Percentiles rank a stretch among this genome's conserved stretches.
Evolutionary conservation across 2,329 filamentous ascomycete genomes (phyloP).

Genomic region (Ophiostoma ulmi): DNA sequence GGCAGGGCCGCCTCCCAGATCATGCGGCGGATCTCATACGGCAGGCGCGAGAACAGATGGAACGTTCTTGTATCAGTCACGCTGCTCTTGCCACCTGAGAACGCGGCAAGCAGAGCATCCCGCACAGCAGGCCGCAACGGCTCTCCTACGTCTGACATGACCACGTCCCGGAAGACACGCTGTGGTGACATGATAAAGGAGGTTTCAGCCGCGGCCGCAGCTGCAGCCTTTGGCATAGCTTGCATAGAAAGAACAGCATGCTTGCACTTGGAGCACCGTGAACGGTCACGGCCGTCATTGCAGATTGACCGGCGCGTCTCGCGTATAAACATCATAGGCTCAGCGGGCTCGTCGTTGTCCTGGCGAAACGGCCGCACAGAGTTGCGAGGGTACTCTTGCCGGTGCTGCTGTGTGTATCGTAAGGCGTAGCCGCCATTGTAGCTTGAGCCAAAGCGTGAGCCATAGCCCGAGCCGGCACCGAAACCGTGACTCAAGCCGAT

Average conservation of each 20-base stretch:
- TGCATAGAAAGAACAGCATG: neutral
- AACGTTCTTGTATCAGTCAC: conserved; percentile 8
- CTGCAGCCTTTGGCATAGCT: too few relatives aligned
- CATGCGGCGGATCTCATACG: conserved; percentile 26
- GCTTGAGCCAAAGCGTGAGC: neutral
- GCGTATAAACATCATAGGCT: conserved; percentile 2
- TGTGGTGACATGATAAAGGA: conserved; percentile 21
- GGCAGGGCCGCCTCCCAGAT: conserved; percentile 27
- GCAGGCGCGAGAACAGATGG: conserved; percentile 21
- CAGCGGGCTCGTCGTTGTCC: conserved; percentile 24
- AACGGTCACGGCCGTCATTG: conserved; percentile 18
- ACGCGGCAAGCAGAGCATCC: conserved; percentile 23
- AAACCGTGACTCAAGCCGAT: neutral
- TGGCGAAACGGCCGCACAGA: conserved; percentile 21
- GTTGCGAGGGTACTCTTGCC: conserved; percentile 21
- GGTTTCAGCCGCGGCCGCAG: too few relatives aligned
- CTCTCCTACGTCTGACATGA: conserved; percentile 23
- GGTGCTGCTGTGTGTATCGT: neutral
- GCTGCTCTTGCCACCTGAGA: neutral
- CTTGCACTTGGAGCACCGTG: conserved; percentile 20
- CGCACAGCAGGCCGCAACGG: conserved; percentile 22
- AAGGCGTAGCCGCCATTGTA: neutral
- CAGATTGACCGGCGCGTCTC: conserved; percentile 21
- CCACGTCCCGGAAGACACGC: conserved; percentile 26
- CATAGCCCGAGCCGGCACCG: neutral